Conservation (phyloP, 2,329 filamentous ascomycete genomes). For the Phoma sp. region DNA sequence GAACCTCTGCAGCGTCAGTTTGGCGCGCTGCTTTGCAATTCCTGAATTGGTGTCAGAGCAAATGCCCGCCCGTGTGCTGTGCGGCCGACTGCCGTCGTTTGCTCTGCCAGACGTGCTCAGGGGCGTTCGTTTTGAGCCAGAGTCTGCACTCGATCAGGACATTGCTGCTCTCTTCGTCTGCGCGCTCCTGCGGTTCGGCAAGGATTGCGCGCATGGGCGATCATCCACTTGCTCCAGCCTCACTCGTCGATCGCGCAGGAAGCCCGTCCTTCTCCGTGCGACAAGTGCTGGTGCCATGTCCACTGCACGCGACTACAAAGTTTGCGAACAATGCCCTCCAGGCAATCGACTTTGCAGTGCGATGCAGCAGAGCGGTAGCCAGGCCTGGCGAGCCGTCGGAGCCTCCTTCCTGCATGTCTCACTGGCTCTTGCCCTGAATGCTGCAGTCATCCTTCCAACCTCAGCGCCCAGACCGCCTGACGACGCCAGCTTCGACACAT, state of each 20-base stretch:
- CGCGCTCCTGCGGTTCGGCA: conserved; percentile 37
- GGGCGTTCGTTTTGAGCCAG: conserved; percentile 29
- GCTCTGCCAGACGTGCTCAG: conserved; percentile 26
- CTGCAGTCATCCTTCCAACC: conserved; percentile 23
- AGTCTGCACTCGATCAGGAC: conserved; percentile 35
- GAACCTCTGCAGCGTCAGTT: conserved; percentile 35
- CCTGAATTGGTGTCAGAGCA: neutral
- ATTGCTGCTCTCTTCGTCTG: conserved; percentile 44
- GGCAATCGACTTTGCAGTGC: conserved; percentile 1
- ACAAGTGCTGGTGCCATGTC: neutral
- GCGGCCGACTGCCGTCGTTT: conserved; percentile 1
- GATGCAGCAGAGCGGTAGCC: conserved; percentile 9
- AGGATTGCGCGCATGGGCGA: conserved; percentile 36
- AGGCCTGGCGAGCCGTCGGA: conserved; percentile 23
- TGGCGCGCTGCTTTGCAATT: neutral
- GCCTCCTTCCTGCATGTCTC: conserved; percentile 33
- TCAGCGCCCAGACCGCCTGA: conserved; percentile 18
- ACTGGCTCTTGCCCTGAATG: conserved; percentile 31
- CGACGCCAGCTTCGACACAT: conserved; percentile 8
- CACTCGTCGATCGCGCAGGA: conserved; percentile 42
- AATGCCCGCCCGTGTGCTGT: conserved; percentile 9
- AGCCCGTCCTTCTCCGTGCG: neutral
- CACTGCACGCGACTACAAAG: neutral
- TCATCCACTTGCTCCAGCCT: conserved; percentile 42
- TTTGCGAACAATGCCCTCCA: neutral